These are phyloP conservation scores for Hydnomerulius pinastri DNA, from an alignment of 768 basidiomycete species.

Conservation along the genomic window DNA sequence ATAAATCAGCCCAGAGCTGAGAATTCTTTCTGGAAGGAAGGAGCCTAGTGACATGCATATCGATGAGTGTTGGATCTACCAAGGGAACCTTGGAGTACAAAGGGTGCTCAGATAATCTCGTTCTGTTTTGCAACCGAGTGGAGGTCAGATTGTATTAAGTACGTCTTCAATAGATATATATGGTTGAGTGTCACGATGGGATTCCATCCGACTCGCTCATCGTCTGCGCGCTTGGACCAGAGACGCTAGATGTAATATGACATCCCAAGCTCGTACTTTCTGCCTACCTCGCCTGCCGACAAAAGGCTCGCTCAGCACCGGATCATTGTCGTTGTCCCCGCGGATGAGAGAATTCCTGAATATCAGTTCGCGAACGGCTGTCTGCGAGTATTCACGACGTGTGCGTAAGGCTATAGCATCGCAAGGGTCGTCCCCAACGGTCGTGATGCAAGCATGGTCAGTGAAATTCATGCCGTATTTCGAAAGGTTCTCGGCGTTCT, in stretches of 20 bases:
- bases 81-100: too few relatives aligned
- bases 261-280: conserved; percentile 12
- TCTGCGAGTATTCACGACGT: conserved; percentile 26
- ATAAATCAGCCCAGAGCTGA: too few relatives aligned
- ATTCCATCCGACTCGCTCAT: too few relatives aligned
- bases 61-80: too few relatives aligned
- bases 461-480: conserved; percentile 26
- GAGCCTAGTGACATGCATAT: too few relatives aligned
- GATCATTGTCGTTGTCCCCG: conserved; percentile 2
- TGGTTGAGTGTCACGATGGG: too few relatives aligned
- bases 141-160: too few relatives aligned
- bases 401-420: conserved; percentile 15
- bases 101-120: too few relatives aligned
- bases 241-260: conserved; percentile 16
- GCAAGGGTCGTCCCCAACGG: conserved; percentile 23
- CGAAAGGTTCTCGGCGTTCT: conserved; percentile 23
- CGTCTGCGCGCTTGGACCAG: not conserved
- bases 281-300: not conserved
- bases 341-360: conserved; percentile 15
- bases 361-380: conserved; percentile 24
- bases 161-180: too few relatives aligned
- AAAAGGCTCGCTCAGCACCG: not conserved
- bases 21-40: too few relatives aligned
- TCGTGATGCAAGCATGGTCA: conserved; percentile 35
- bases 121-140: too few relatives aligned